Base-by-base conservation (phyloP, 1,284 basidiomycete species). In the Serendipita sp. region DNA sequence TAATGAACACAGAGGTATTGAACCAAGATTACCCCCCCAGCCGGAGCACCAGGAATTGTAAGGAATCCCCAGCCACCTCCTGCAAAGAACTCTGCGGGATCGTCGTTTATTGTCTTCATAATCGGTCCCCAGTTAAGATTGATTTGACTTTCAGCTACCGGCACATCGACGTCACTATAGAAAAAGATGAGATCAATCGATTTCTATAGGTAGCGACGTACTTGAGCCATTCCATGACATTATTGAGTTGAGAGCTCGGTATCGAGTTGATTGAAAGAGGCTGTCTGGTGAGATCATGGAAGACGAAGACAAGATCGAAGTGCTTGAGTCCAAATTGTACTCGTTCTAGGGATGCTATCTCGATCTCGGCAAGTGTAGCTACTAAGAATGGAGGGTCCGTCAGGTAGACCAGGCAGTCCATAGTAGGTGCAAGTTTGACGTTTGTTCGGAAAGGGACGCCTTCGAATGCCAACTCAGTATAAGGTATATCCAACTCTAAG, bases 151-250 rank as follows among this genome's bases (percentile, higher is more conserved):
- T 98, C 96, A 53, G 90, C 91, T 74, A 97, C 84, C 13, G 94
- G 88, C 64, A 99, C 95, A 72, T 99, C 96, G 63, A 96, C 93
- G 10, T 92, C 95, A 72, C 91, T 94, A 65, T 47, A 32, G 13
- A 41, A 13, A 13, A 13, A 6, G 43, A 60, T 30, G 47, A 61
- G 45, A 58, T 17, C 15, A 63, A 61, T 1, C 64, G 42, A 62
- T 15, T 58, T 13, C 13, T 47, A 41, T 12, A 42, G 30, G 41
- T 38, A 47, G 64, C n/a, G 8, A 81, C 88, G 68, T 70, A 94
- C 89, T 99, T 94, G 32, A 99, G 82, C 95, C 94, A 99, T 71
- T 95, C 93, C 75, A 96, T 96, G 65, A 97, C 93, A 69, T 93
- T 92, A 70, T 98, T 94, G 66, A 97, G 81, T 68, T 93, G 88